These are phyloP conservation scores for Flaveria floridana DNA, from an alignment of 140 eudicot species.

Conservation along the genomic window DNA sequence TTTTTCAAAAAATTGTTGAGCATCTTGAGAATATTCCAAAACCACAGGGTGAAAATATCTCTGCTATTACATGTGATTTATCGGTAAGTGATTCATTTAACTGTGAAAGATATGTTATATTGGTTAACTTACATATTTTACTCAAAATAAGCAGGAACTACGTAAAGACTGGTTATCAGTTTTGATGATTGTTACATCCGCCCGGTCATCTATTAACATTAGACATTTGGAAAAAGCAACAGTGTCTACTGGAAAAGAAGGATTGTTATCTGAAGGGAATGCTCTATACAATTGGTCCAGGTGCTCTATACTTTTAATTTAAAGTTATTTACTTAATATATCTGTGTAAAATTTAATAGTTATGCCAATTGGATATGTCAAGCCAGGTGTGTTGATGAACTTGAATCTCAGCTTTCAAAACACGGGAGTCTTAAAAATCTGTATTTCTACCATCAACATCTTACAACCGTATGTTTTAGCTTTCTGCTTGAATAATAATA, in stretches of 20 bases:
- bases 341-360: slow-evolving; percentile 21
- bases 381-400: slow-evolving; percentile 98
- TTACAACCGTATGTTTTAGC: slow-evolving; percentile 71
- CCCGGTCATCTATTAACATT: slow-evolving; percentile 91
- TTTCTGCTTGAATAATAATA: slow-evolving; percentile 13
- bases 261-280: slow-evolving; percentile 94
- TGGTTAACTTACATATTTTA: slow-evolving; percentile 12
- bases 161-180: slow-evolving; percentile 95
- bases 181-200: slow-evolving; percentile 95
- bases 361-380: slow-evolving; percentile 27
- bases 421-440: slow-evolving; percentile 92
- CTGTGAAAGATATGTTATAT: neutral
- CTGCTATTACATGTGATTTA: slow-evolving; percentile 89
- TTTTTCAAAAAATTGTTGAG: slow-evolving; percentile 85
- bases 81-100: slow-evolving; percentile 57
- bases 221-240: slow-evolving; percentile 99
- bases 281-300: slow-evolving; percentile 98
- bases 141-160: slow-evolving; percentile 57
- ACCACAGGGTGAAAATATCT: slow-evolving; percentile 96
- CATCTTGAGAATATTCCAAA: slow-evolving; percentile 97
- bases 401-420: slow-evolving; percentile 85
- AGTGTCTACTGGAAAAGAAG: slow-evolving; percentile 98
- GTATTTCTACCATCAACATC: slow-evolving; percentile 98
- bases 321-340: neutral
- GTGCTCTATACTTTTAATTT: slow-evolving; percentile 43